Evolutionary conservation across 2,329 filamentous ascomycete genomes (phyloP), one percentile per base, ranked within the genome.

Genomic region (Tolypocladium album): DNA sequence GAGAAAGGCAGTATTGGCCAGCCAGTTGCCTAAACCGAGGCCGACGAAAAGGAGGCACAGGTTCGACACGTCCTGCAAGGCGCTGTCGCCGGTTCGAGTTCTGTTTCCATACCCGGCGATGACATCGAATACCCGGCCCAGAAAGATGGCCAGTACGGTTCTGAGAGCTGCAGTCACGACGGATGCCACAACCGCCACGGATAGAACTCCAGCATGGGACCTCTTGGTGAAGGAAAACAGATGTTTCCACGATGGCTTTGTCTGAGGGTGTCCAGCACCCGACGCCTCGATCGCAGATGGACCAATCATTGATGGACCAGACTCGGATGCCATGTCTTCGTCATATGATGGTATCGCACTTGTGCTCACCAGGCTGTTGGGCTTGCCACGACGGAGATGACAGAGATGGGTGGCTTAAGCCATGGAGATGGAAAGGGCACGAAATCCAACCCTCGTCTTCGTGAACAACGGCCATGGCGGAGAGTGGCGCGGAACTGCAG

Each of bases 141-240:
- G 82, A 1, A 95, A 71, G 36, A 92, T 77, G 4, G 90, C 83
- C 34, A 89, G 79, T 1, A 80, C 74, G 0, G 90, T 88, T 59
- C 85, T 82, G 15, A 87, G 75, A 0, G 82, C 79, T 1, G 88
- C 89, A 11, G 84, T 80, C 2, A 83, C 66, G 4, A 84, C 69
- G 0, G 89, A 82, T 1, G 83, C 75, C 4, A 81, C 13, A 0
- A 88, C 57, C 0, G 85, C 88, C 2, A 78, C 67, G 13, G 76
- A 55, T 0, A 93, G 71, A 4, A 82, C 69, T 0, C 76, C 73
- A 0, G 81, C 63, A 67, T 96, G 87, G 20, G 76, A 74, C 64
- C 72, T 78, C n/a, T 78, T 83, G 0, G 87, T 89, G 71, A 95
- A 96, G 50, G 77, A 76, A 70, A 96, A 93, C 4, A 97, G 79